phyloP scores from a whole-genome alignment of 2,329 filamentous ascomycete species.

The Delphinella strobiligena region DNA sequence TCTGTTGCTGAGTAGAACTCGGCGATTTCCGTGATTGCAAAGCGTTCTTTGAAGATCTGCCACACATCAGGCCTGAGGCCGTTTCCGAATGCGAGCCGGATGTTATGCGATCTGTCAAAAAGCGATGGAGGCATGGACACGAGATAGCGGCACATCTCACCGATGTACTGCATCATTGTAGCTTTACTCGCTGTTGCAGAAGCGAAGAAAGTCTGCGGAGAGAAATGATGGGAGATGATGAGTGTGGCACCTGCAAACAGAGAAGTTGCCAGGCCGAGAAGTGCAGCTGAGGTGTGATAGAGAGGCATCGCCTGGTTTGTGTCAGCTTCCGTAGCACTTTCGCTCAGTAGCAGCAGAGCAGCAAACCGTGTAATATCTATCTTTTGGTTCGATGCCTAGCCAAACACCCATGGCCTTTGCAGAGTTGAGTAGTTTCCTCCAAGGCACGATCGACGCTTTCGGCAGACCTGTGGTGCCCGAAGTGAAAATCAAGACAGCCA shows the following conservation, averaged over 20 bases:
- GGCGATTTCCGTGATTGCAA: slow-evolving; percentile 22
- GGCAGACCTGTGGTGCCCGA: slow-evolving; percentile 77
- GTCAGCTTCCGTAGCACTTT: too few species aligned
- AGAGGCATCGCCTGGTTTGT: slow-evolving; percentile 57
- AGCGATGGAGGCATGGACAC: slow-evolving; percentile 52
- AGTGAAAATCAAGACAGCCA: slow-evolving; percentile 71
- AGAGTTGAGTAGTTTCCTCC: slow-evolving; percentile 19
- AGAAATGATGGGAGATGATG: slow-evolving; percentile 66
- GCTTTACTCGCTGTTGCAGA: slow-evolving; percentile 60
- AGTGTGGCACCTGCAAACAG: slow-evolving; percentile 53
- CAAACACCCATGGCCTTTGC: slow-evolving; percentile 14
- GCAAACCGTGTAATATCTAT: slow-evolving; percentile 60
- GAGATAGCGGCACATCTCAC: slow-evolving; percentile 76
- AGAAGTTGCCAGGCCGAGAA: slow-evolving; percentile 59
- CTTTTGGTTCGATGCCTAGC: slow-evolving; percentile 56
- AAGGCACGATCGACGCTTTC: slow-evolving; percentile 39
- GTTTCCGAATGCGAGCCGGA: slow-evolving; percentile 73
- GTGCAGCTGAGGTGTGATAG: slow-evolving; percentile 68
- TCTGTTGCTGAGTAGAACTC: slow-evolving; percentile 30
- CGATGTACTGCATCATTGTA: slow-evolving; percentile 76
- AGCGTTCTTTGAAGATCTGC: slow-evolving; percentile 71
- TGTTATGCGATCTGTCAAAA: slow-evolving; percentile 59
- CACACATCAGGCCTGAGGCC: slow-evolving; percentile 77
- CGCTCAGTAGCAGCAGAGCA: background rate
- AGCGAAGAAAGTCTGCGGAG: slow-evolving; percentile 62